Base-by-base conservation (phyloP, 2,329 filamentous ascomycete species). In the Incumbomyces delicatus region DNA sequence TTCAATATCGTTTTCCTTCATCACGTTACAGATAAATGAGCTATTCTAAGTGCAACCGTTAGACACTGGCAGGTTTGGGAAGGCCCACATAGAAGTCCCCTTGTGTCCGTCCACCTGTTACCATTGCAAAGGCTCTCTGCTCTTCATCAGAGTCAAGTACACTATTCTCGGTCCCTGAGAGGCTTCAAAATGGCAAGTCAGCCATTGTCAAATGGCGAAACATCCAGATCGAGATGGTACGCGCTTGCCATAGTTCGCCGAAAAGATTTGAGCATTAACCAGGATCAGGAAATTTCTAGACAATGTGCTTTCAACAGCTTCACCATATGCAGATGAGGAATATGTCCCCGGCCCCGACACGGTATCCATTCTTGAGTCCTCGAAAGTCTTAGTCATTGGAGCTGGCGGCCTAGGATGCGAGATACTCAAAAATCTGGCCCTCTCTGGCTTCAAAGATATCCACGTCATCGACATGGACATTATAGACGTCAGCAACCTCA, bases 381-480 rank as follows among this genome's bases (percentile, higher is more conserved):
- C 85, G 59, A 92, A 87, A 64, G 74, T 95, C 48, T 65, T 95
- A 78, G 56, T 58, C 22, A 58, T 58, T 43, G 92, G 92, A 48
- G 92, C 92, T 49, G 92, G 92, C 52, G 92, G 92, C 10, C 68
- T 98, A 50, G 92, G 92, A 55, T 98, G 92, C 60, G 92, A 98
- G 64, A 94, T 98, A 37, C 72, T 98, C 44, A 98, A 98, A 72
- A 87, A 98, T 60, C 76, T 98, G 30, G 92, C 92, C 35, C 76
- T 98, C 44, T 95, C 90, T 1, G 88, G 89, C 22, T 98, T 98
- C 72, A 94, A 85, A 66, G 80, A 95, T 60, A 95, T 98, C 56
- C 88, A 98, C 70, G 92, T 98, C 49, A 96, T 98, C 59, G 92
- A 98, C 68, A 98, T 98, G 92, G 87, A 98, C 66, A 98, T 90